A percentile compares a stretch with the other conserved stretches of the same genome.
Evolutionary conservation across 176 grass and related monocot genomes (phyloP).

Genomic region (Coix lacrymajobi): DNA sequence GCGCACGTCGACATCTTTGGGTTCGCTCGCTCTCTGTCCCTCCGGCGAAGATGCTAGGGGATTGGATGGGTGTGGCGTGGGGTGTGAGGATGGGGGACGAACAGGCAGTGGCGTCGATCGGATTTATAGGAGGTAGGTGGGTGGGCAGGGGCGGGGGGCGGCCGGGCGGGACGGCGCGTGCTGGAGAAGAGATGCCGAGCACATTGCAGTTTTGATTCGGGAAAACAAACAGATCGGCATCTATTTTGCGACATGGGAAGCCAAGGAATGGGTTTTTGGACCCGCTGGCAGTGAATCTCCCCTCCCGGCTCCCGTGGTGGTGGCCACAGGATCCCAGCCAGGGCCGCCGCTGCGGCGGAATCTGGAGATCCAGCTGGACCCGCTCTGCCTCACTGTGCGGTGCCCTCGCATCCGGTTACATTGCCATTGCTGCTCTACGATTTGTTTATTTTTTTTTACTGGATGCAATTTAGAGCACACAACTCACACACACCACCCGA

Average conservation of each 20-base stretch:
- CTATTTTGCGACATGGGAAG: neutral
- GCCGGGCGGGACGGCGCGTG: neutral
- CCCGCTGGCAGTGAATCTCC: slow-evolving; percentile 28
- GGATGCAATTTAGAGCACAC: too few relatives aligned
- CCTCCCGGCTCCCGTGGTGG: neutral
- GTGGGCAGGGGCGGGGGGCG: too few relatives aligned
- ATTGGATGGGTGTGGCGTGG: neutral
- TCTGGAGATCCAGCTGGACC: neutral
- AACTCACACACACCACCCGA: too few relatives aligned
- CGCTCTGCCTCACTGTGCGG: too few relatives aligned
- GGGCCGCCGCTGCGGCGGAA: neutral
- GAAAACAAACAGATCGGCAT: neutral
- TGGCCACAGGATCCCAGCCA: neutral
- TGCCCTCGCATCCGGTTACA: too few relatives aligned
- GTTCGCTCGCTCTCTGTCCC: neutral
- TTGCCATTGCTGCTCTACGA: neutral
- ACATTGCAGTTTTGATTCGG: neutral
- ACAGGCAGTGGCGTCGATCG: neutral
- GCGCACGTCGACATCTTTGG: slow-evolving; percentile 68
- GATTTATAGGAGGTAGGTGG: slow-evolving; percentile 7
- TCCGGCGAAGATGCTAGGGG: neutral
- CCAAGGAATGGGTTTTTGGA: neutral
- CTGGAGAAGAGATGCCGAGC: neutral
- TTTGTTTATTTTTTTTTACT: neutral
- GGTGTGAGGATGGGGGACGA: neutral